Evolutionary conservation across 805 yeast genomes (phyloP).

Genomic region (Kazachstania kunashirensis): DNA sequence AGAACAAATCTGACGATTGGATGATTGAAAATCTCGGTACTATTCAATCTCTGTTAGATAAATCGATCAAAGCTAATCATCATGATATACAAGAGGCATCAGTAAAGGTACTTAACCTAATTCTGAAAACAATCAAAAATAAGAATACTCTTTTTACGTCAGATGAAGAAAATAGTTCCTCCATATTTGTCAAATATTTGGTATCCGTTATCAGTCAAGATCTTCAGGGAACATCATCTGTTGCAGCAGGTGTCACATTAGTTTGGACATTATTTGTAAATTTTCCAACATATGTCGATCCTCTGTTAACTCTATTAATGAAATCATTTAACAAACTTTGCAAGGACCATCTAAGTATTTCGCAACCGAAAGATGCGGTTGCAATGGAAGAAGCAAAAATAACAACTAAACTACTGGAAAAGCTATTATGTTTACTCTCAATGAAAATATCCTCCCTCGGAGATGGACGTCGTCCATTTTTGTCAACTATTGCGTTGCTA

Average conservation of each 20-base stretch:
- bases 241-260: slow-evolving; percentile 78
- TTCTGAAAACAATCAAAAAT: slow-evolving; percentile 54
- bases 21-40: slow-evolving; percentile 59
- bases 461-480: slow-evolving; percentile 83
- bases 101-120: slow-evolving; percentile 61
- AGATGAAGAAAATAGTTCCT: slow-evolving; percentile 52
- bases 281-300: slow-evolving; percentile 65
- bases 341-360: slow-evolving; percentile 68
- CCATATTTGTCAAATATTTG: slow-evolving; percentile 50
- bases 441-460: slow-evolving; percentile 79
- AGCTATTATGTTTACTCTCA: slow-evolving; percentile 66
- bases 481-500: slow-evolving; percentile 77
- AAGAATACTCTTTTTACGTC: slow-evolving; percentile 39
- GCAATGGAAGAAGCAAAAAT: slow-evolving; percentile 64
- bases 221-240: slow-evolving; percentile 57
- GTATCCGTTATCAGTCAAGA: slow-evolving; percentile 71
- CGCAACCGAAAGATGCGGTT: slow-evolving; percentile 34
- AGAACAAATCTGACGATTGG: slow-evolving; percentile 72
- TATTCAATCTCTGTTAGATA: slow-evolving; percentile 66
- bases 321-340: slow-evolving; percentile 82
- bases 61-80: slow-evolving; percentile 71
- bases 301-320: slow-evolving; percentile 67
- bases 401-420: slow-evolving; percentile 67
- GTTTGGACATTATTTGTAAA: slow-evolving; percentile 74
- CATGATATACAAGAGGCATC: slow-evolving; percentile 80